A percentile compares a stretch with the other conserved stretches of the same genome.
These are phyloP conservation scores for Alternaria arborescens DNA, from an alignment of 2,329 filamentous ascomycete species.

Conservation along the genomic window DNA sequence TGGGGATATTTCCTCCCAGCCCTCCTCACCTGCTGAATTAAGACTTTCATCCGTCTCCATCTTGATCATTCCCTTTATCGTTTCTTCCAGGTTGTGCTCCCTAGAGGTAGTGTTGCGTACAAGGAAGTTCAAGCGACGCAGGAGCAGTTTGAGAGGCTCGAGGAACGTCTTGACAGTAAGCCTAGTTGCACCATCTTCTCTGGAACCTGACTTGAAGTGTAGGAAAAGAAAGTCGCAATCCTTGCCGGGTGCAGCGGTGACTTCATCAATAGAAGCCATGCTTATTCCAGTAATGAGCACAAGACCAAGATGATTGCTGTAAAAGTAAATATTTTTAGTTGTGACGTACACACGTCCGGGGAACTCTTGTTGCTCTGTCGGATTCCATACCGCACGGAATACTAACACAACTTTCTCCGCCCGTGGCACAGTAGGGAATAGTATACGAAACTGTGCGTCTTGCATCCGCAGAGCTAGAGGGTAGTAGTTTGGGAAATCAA, in stretches of 20 bases:
- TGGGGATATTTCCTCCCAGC: slow-evolving; percentile 84
- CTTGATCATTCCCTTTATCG: slow-evolving; percentile 76
- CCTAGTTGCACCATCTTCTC: slow-evolving; percentile 71
- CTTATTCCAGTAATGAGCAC: slow-evolving; percentile 82
- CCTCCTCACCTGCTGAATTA: slow-evolving; percentile 79
- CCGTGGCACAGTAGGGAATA: slow-evolving; percentile 82
- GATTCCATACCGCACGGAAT: slow-evolving; percentile 90
- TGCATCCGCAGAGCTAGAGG: slow-evolving; percentile 83
- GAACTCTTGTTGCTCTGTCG: slow-evolving; percentile 78
- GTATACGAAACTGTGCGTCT: slow-evolving; percentile 88
- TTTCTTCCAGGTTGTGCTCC: slow-evolving; percentile 73
- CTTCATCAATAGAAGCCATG: slow-evolving; percentile 81
- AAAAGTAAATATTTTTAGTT: slow-evolving; percentile 89
- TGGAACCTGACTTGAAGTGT: slow-evolving; percentile 73
- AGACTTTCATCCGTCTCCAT: slow-evolving; percentile 70
- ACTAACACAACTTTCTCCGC: slow-evolving; percentile 89
- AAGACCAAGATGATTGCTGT: slow-evolving; percentile 91
- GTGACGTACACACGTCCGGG: slow-evolving; percentile 89
- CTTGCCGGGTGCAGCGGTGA: slow-evolving; percentile 86
- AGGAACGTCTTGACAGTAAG: slow-evolving; percentile 93
- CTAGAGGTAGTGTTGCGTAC: slow-evolving; percentile 81
- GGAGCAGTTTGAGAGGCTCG: slow-evolving; percentile 82
- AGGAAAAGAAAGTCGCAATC: slow-evolving; percentile 94
- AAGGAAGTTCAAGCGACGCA: slow-evolving; percentile 83
- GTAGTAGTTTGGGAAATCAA: slow-evolving; percentile 77